Conservation (phyloP, 106 monocot species). For the Apostasia ramifera region DNA sequence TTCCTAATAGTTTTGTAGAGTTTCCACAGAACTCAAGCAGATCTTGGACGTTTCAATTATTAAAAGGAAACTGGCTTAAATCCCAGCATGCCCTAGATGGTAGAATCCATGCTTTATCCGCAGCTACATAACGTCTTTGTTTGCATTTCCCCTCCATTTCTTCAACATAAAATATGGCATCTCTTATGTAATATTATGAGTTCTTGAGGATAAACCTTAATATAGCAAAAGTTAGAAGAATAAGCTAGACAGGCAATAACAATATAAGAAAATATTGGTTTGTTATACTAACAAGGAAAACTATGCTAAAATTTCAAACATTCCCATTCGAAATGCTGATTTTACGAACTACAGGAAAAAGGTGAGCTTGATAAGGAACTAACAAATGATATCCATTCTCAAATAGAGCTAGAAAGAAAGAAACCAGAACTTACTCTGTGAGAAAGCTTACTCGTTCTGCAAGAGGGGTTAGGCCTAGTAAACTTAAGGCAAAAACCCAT, state of each 20-base stretch:
- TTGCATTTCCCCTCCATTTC: too few relatives aligned
- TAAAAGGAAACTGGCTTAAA: too few relatives aligned
- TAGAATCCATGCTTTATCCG: too few relatives aligned
- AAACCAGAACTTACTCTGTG: constrained; percentile 33
- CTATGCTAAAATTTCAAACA: neutral
- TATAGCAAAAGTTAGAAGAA: too few relatives aligned
- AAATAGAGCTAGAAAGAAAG: neutral
- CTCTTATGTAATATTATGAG: too few relatives aligned
- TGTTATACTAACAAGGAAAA: neutral
- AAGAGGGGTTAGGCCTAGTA: constrained; percentile 40
- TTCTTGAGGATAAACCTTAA: too few relatives aligned
- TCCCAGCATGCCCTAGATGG: too few relatives aligned
- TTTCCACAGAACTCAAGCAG: too few relatives aligned
- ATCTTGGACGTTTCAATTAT: too few relatives aligned
- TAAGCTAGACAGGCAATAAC: neutral
- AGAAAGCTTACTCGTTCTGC: constrained; percentile 53
- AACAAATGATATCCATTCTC: neutral
- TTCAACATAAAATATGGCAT: too few relatives aligned
- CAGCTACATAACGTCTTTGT: too few relatives aligned
- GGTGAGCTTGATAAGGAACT: neutral
- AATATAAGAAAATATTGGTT: neutral
- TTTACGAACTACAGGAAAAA: neutral
- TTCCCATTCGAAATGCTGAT: neutral
- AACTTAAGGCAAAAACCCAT: constrained; percentile 40
- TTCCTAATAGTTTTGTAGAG: too few relatives aligned